Percentiles rank a stretch among this genome's conserved stretches.
Evolutionary conservation across 768 basidiomycete species (phyloP).

Genomic region (Pleurotus citrinopileatus): DNA sequence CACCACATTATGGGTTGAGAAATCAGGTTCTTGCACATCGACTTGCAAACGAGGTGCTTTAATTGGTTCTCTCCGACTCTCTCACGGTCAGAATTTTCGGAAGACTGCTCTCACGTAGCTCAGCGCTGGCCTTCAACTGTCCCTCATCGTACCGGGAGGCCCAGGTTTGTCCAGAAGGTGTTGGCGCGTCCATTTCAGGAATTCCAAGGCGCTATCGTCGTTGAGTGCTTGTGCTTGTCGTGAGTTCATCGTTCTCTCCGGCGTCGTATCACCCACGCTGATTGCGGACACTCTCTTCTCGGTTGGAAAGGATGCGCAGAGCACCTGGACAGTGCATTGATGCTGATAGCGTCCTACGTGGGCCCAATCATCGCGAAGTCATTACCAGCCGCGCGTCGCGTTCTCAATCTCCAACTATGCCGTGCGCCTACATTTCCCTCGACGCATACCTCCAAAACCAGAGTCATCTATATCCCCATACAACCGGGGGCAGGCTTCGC

Average conservation of each 20-base stretch:
- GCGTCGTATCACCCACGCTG: no score
- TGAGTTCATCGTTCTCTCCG: background rate
- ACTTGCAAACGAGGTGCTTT: no score
- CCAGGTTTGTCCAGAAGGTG: background rate
- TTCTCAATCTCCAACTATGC: conserved; percentile 1
- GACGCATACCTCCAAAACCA: background rate
- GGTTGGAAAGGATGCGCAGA: conserved; percentile 1
- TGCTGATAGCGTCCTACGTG: conserved; percentile 82
- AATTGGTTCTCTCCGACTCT: background rate
- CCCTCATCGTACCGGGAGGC: background rate
- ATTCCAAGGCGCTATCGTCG: conserved; percentile 5
- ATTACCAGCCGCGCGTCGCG: conserved; percentile 5
- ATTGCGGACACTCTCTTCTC: no score
- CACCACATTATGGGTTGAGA: background rate
- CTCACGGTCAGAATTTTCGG: conserved; percentile 10
- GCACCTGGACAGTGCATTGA: conserved; percentile 60
- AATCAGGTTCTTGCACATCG: background rate
- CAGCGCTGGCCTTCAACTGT: background rate
- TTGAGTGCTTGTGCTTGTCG: conserved; percentile 1
- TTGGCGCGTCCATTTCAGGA: background rate
- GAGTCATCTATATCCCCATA: background rate
- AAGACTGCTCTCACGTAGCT: background rate
- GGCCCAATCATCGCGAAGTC: conserved; percentile 42
- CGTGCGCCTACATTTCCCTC: background rate
- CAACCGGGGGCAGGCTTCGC: background rate